Evolutionary conservation across 768 basidiomycete species (phyloP).

Genomic region (Lactarius trivialis): DNA sequence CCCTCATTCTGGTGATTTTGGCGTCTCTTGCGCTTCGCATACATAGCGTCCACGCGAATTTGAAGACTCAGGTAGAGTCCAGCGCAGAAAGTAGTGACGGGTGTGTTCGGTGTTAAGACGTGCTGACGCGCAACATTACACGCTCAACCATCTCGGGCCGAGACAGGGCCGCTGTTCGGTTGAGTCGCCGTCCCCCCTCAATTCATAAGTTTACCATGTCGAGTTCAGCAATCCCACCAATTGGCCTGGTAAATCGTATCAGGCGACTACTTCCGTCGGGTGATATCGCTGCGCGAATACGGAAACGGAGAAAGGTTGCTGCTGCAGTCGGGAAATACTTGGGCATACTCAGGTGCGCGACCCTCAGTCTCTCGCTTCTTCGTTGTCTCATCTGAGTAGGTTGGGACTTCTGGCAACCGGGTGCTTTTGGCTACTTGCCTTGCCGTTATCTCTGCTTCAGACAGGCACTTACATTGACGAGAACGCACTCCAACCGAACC

Average conservation of each 20-base stretch:
- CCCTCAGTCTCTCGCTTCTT: neutral
- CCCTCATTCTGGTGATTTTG: slow-evolving; percentile 42
- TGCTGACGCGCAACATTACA: neutral
- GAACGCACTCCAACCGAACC: slow-evolving; percentile 89
- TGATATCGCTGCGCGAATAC: slow-evolving; percentile 10
- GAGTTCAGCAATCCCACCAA: neutral
- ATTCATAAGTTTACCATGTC: neutral
- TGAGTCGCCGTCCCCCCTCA: neutral
- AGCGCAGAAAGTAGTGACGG: neutral
- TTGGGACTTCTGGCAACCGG: slow-evolving; percentile 53
- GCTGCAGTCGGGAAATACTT: slow-evolving; percentile 8
- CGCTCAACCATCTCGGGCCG: slow-evolving; percentile 11
- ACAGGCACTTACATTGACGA: slow-evolving; percentile 83
- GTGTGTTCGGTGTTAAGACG: slow-evolving; percentile 1
- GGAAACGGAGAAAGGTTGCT: slow-evolving; percentile 13
- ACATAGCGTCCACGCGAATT: slow-evolving; percentile 35
- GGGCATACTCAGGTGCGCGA: slow-evolving; percentile 16
- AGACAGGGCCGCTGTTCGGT: neutral
- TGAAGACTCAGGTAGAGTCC: neutral
- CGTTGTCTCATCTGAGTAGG: slow-evolving; percentile 34
- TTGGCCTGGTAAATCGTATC: slow-evolving; percentile 1
- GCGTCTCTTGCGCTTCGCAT: slow-evolving; percentile 53
- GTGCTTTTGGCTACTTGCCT: slow-evolving; percentile 74
- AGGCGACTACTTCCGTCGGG: neutral
- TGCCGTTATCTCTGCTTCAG: slow-evolving; percentile 63